Percentiles rank a stretch among this genome's conserved stretches.
Conservation (phyloP, 306 rosid species). For the Heteromeles arbutifolia region DNA sequence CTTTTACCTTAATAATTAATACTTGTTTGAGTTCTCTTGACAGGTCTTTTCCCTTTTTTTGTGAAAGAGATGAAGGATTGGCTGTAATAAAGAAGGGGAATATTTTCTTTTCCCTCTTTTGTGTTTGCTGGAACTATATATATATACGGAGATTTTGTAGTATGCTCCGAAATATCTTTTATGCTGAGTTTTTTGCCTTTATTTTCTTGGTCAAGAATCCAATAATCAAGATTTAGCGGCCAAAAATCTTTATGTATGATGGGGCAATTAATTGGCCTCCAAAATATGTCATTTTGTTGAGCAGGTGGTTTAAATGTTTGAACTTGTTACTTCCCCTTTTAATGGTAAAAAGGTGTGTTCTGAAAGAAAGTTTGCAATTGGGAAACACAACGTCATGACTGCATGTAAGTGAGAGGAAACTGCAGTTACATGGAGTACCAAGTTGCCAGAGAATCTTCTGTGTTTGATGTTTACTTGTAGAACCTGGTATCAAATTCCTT, state of each 20-base stretch:
- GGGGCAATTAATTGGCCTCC: constrained; percentile 2
- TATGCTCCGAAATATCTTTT: too few species aligned
- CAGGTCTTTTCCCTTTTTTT: not conserved
- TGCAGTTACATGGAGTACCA: constrained; percentile 22
- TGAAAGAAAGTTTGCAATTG: constrained; percentile 30
- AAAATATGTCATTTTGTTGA: constrained; percentile 31
- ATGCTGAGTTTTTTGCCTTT: too few species aligned
- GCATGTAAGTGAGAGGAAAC: constrained; percentile 18
- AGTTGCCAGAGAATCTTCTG: constrained; percentile 41
- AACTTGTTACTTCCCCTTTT: constrained; percentile 29
- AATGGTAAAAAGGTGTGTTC: constrained; percentile 15
- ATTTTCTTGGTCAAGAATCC: too few species aligned
- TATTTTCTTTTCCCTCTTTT: not conserved
- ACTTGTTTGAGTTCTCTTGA: too few species aligned
- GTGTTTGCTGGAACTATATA: too few species aligned
- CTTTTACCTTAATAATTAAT: too few species aligned
- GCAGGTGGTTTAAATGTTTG: constrained; percentile 30
- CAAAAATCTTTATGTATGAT: too few species aligned
- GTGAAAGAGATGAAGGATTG: not conserved
- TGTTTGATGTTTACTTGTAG: constrained; percentile 22
- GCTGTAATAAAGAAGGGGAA: not conserved
- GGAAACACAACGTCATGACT: constrained; percentile 12
- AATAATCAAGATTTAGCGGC: too few species aligned
- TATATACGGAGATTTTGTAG: too few species aligned
- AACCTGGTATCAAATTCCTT: constrained; percentile 49